A percentile compares a stretch with the other conserved stretches of the same genome.
Conservation (phyloP, 1,139 yeast species). For the Geotrichum fermentans region DNA sequence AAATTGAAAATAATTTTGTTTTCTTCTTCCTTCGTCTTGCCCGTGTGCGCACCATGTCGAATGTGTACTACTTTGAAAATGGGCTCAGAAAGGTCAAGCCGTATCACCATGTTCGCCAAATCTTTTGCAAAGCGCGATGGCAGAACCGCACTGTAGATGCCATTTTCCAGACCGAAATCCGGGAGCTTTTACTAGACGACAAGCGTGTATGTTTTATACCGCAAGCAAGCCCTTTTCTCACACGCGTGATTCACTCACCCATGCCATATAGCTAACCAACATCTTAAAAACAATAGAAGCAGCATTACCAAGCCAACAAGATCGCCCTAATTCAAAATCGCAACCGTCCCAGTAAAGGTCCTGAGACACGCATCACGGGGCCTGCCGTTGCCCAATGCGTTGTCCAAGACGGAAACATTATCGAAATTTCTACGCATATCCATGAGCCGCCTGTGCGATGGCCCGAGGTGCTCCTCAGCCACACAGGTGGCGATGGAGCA, state of each 20-base stretch:
- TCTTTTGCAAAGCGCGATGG: conserved; percentile 19
- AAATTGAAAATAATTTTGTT: too few relatives aligned
- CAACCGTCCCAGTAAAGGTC: neutral
- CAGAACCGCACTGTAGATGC: conserved; percentile 8
- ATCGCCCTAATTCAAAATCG: conserved; percentile 4
- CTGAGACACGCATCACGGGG: neutral
- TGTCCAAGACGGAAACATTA: conserved; percentile 5
- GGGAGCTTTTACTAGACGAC: conserved; percentile 1
- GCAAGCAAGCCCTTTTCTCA: too few relatives aligned
- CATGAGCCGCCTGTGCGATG: conserved; percentile 20
- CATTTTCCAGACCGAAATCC: conserved; percentile 2
- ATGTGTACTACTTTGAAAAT: conserved; percentile 14
- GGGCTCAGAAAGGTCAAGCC: conserved; percentile 18
- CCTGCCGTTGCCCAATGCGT: neutral
- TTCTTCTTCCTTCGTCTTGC: neutral
- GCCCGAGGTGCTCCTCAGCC: neutral
- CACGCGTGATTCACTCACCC: too few relatives aligned
- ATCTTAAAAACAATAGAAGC: neutral
- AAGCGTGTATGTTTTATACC: neutral
- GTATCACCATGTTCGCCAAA: conserved; percentile 5
- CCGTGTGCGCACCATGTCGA: neutral
- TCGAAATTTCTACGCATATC: conserved; percentile 9
- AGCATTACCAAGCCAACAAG: neutral
- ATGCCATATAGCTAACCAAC: too few relatives aligned
- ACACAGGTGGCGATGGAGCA: neutral